Evolutionary conservation across 2,329 filamentous ascomycete genomes (phyloP).

Genomic region (Paramyrothecium roridum): DNA sequence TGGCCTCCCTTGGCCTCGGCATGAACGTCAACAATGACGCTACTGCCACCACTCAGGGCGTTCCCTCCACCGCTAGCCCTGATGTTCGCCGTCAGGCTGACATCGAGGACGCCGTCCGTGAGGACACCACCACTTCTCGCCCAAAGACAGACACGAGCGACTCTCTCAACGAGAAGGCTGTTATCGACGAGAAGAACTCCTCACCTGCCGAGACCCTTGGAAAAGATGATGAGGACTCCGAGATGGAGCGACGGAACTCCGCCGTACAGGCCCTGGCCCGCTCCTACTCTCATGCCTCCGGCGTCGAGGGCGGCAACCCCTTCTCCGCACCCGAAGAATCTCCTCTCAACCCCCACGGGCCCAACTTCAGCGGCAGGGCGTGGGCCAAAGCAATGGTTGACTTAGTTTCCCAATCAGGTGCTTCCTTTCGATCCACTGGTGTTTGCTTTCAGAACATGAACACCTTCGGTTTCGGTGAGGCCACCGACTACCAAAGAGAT

Average conservation of each 20-base stretch:
- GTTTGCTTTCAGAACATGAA: conserved; percentile 62
- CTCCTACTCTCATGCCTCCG: conserved; percentile 45
- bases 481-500: conserved; percentile 67
- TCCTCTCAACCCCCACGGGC: conserved; percentile 43
- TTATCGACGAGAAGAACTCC: neutral
- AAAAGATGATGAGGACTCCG: conserved; percentile 34
- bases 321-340: conserved; percentile 43
- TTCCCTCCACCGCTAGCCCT: conserved; percentile 24
- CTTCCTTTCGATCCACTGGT: conserved; percentile 55
- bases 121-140: conserved; percentile 25
- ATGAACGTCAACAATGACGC: conserved; percentile 43
- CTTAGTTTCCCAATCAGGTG: conserved; percentile 44
- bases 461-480: conserved; percentile 64
- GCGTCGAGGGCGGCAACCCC: conserved; percentile 35
- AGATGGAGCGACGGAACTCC: conserved; percentile 41
- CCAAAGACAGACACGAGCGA: conserved; percentile 27
- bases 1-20: conserved; percentile 15
- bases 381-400: conserved; percentile 56
- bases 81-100: conserved; percentile 6
- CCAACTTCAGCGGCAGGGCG: conserved; percentile 44
- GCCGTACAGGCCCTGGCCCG: conserved; percentile 50
- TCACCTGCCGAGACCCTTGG: conserved; percentile 23
- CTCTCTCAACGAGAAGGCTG: conserved; percentile 20
- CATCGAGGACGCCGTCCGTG: conserved; percentile 16
- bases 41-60: conserved; percentile 40